Conservation (phyloP, 495 filamentous ascomycete genomes). For the Penicillium subrubescens region DNA sequence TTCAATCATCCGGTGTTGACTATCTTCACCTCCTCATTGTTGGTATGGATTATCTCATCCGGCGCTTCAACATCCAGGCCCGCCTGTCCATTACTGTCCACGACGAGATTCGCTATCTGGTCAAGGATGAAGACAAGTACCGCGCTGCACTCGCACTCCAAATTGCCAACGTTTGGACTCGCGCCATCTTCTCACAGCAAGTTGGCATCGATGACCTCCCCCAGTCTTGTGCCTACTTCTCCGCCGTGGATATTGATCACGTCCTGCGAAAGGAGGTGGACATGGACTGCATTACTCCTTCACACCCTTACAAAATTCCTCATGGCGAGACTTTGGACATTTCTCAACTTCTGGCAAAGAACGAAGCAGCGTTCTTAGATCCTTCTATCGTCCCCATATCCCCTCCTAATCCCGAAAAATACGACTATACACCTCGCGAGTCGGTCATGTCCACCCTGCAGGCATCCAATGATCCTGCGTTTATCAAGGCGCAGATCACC, state of each 20-base stretch:
- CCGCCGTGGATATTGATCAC: conserved; percentile 89
- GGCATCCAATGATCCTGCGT: conserved; percentile 55
- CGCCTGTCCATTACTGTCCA: conserved; percentile 93
- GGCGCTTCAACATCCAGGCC: conserved; percentile 81
- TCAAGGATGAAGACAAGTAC: conserved; percentile 84
- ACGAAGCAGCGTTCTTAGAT: conserved; percentile 64
- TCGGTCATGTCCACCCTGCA: conserved; percentile 76
- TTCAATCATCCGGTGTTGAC: conserved; percentile 95
- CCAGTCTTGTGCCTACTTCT: conserved; percentile 93
- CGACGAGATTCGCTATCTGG: conserved; percentile 95
- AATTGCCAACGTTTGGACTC: conserved; percentile 93
- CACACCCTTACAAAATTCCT: conserved; percentile 74
- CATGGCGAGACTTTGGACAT: conserved; percentile 89
- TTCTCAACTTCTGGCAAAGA: conserved; percentile 67
- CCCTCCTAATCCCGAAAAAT: conserved; percentile 55
- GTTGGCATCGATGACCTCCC: conserved; percentile 95
- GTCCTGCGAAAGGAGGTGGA: conserved; percentile 96
- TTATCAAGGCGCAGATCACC: conserved; percentile 83
- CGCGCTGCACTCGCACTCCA: conserved; percentile 88
- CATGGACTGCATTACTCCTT: conserved; percentile 95
- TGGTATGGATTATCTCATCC: conserved; percentile 88
- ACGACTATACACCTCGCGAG: conserved; percentile 67
- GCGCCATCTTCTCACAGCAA: conserved; percentile 95
- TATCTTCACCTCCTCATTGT: conserved; percentile 95
- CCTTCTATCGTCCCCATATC: conserved; percentile 56